Evolutionary conservation across 306 rosid genomes (phyloP), one percentile per base, ranked within the genome.

Genomic region (Rosa lucieae): DNA sequence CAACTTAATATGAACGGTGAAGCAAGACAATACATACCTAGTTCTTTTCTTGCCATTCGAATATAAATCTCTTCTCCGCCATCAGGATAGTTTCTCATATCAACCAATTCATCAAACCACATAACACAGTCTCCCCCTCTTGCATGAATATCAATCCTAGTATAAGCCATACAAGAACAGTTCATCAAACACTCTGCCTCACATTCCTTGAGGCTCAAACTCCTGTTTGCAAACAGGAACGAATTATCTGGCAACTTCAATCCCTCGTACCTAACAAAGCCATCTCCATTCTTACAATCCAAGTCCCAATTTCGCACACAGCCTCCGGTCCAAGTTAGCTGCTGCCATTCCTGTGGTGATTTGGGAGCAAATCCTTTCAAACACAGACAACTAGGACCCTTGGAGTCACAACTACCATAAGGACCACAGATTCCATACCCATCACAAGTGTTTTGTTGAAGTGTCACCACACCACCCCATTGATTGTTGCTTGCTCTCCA

Each of bases 31-130:
- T 5, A 11, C 42, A n/a, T 73, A 82, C 85, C 55, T 44, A 78
- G 29, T 73, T 82, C 82, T 10, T 47, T 17, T 66, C 56, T 46
- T 3, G 82, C 75, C 82, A 82, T 77, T 18, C 82, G 75, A 18
- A 82, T 46, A 55, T 52, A 82, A 15, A 77, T 73, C 3, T 42
- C 75, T 23, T 72, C 78, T 8, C 75, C 77, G 10, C 47, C 75
- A 53, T 47, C 70, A 10, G 55, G 55, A 39, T 42, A 72, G 9
- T 66, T 8, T 52, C 59, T 77, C 82, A 82, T 72, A 78, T 82
- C 85, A 52, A 82, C 43, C 76, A 82, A 29, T 20, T 66, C 55
- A 32, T 48, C 85, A 63, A 75, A 77, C 82, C 85, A 82, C 75
- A 82, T 29, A n/a, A 78, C 53, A 59, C 82, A 77, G 72, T 72